These are phyloP conservation scores for Kwoniella newhampshirensis DNA, from an alignment of 768 basidiomycete species.

Conservation along the genomic window DNA sequence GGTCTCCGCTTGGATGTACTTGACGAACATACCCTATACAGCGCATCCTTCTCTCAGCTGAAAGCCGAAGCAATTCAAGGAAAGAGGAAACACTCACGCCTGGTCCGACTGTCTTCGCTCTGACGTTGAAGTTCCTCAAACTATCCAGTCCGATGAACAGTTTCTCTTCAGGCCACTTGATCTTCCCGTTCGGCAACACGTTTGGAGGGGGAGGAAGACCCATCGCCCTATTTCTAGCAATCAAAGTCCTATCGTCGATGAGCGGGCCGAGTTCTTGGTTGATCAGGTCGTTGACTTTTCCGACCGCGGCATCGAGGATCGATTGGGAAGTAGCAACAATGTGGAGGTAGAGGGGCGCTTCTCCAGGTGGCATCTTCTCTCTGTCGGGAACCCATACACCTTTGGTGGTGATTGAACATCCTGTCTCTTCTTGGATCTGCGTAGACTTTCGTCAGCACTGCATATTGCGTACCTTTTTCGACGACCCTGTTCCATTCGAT, in stretches of 20 bases:
- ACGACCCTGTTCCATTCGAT: no score
- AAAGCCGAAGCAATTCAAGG: neutral
- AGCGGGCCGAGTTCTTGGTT: slow-evolving; percentile 55
- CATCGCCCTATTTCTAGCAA: slow-evolving; percentile 51
- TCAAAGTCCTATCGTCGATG: slow-evolving; percentile 53
- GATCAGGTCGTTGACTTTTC: slow-evolving; percentile 55
- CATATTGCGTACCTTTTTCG: no score
- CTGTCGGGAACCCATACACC: slow-evolving; percentile 96
- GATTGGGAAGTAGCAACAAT: slow-evolving; percentile 65
- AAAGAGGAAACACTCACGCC: slow-evolving; percentile 59
- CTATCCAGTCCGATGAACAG: slow-evolving; percentile 82
- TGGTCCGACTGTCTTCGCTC: slow-evolving; percentile 96
- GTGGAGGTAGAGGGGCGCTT: slow-evolving; percentile 91
- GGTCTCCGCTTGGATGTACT: slow-evolving; percentile 96
- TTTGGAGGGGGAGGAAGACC: slow-evolving; percentile 40
- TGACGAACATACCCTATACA: slow-evolving; percentile 86
- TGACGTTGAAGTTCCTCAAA: slow-evolving; percentile 93
- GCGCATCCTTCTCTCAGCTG: neutral
- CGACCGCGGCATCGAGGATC: slow-evolving; percentile 53
- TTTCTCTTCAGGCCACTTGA: slow-evolving; percentile 99
- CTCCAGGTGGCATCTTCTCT: slow-evolving; percentile 82
- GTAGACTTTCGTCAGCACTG: neutral
- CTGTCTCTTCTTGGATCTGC: slow-evolving; percentile 88
- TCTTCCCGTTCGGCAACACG: slow-evolving; percentile 41
- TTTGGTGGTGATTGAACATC: slow-evolving; percentile 87